These are phyloP conservation scores for Pseudogymnoascus sp. DNA, from an alignment of 2,329 filamentous ascomycete genomes.

Conservation along the genomic window DNA sequence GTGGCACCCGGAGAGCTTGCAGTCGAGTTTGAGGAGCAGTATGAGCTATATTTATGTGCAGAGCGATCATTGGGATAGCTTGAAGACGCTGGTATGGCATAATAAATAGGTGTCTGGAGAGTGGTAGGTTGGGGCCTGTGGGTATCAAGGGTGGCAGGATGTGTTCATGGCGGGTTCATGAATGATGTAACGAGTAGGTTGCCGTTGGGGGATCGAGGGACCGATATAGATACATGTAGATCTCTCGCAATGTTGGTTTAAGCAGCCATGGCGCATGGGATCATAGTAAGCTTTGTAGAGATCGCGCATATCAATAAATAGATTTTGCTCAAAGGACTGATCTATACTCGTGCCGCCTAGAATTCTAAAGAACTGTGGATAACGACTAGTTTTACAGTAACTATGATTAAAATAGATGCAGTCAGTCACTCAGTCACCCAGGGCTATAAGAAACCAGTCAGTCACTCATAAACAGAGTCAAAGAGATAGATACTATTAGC, in stretches of 20 bases:
- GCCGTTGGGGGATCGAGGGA: background rate
- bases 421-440: background rate
- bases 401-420: background rate
- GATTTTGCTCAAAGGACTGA: background rate
- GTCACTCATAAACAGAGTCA: background rate
- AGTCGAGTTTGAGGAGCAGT: conserved; percentile 83
- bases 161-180: background rate
- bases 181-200: conserved; percentile 5
- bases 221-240: background rate
- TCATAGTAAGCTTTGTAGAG: background rate
- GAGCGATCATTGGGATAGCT: conserved; percentile 80
- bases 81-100: conserved; percentile 78
- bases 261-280: background rate
- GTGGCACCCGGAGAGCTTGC: conserved; percentile 84
- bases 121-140: background rate
- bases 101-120: conserved; percentile 52
- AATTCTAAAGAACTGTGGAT: background rate
- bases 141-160: background rate
- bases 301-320: background rate
- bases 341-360: background rate
- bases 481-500: background rate
- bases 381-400: background rate
- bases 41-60: conserved; percentile 97
- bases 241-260: background rate
- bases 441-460: background rate